Evolutionary conservation across 108 stramenopile species (phyloP).

Genomic region (Nitzschia putrida): DNA sequence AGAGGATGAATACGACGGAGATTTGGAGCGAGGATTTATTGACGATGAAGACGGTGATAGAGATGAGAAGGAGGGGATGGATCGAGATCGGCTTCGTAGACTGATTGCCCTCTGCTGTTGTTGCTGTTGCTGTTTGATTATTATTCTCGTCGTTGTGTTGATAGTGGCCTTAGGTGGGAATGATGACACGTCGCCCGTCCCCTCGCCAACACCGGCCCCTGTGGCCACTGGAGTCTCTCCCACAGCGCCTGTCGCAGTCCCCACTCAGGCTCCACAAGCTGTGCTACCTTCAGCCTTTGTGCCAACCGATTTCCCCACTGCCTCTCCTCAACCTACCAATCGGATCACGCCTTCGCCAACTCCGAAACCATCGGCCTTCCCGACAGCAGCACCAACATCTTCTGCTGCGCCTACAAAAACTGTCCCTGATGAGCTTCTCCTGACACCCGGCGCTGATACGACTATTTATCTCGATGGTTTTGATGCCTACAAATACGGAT

Average conservation of each 20-base stretch:
- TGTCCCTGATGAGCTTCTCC: conserved; percentile 11
- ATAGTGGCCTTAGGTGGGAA: conserved; percentile 9
- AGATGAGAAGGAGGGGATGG: conserved; percentile 7
- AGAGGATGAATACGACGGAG: conserved; percentile 5
- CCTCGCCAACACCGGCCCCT: neutral
- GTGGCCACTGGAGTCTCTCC: neutral
- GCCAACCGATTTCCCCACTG: conserved; percentile 6
- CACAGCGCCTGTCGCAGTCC: neutral
- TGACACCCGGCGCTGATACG: conserved; percentile 29
- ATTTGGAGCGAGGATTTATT: neutral
- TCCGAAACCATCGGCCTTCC: conserved; percentile 3
- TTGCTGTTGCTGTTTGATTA: conserved; percentile 30
- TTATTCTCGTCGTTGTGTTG: conserved; percentile 15
- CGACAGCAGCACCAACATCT: conserved; percentile 23
- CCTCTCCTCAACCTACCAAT: conserved; percentile 11
- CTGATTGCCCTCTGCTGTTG: conserved; percentile 5
- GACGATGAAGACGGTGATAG: neutral
- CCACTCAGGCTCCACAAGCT: conserved; percentile 4
- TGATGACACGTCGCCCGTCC: neutral
- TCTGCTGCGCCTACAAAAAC: conserved; percentile 23
- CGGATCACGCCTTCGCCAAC: neutral
- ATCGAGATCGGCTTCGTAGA: conserved; percentile 2
- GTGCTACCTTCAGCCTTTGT: conserved; percentile 4
- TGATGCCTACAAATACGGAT: neutral
- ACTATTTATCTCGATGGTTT: conserved; percentile 8